Conservation (phyloP, 768 basidiomycete genomes). For the Suillus subaureus region DNA sequence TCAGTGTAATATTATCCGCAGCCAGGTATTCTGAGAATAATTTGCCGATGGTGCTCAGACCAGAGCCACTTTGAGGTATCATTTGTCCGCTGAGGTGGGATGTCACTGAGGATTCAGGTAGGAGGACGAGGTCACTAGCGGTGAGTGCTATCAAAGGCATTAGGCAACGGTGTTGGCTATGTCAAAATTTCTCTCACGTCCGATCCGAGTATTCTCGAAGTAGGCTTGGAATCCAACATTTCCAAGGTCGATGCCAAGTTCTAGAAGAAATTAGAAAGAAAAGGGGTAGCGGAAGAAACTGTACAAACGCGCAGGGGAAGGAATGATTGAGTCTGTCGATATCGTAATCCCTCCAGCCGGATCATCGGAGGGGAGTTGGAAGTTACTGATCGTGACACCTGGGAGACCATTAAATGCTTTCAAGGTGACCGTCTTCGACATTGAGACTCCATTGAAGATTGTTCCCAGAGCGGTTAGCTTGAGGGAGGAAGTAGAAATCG, state of each 20-base stretch:
- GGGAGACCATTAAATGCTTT: slow-evolving; percentile 74
- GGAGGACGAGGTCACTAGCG: slow-evolving; percentile 50
- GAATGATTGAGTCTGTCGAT: slow-evolving; percentile 66
- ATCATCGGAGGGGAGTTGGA: slow-evolving; percentile 68
- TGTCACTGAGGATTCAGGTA: slow-evolving; percentile 46
- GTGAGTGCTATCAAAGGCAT: slow-evolving; percentile 48
- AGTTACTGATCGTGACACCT: slow-evolving; percentile 71
- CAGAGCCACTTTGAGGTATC: slow-evolving; percentile 58
- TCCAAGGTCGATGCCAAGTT: slow-evolving; percentile 72
- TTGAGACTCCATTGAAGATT: slow-evolving; percentile 63
- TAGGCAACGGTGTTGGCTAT: background rate
- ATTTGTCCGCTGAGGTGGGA: slow-evolving; percentile 66
- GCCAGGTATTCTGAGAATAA: slow-evolving; percentile 70
- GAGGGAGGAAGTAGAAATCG: slow-evolving; percentile 64
- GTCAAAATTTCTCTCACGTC: slow-evolving; percentile 48
- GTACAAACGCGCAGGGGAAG: slow-evolving; percentile 65
- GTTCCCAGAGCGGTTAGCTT: slow-evolving; percentile 68
- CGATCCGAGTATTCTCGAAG: slow-evolving; percentile 57
- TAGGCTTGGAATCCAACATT: slow-evolving; percentile 62
- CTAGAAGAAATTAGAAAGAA: slow-evolving; percentile 35
- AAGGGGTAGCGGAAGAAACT: slow-evolving; percentile 14
- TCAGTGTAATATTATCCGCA: slow-evolving; percentile 63
- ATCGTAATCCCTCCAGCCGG: slow-evolving; percentile 71
- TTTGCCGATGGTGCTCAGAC: slow-evolving; percentile 53
- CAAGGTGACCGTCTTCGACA: slow-evolving; percentile 62